Evolutionary conservation across 176 grass and related monocot genomes (phyloP), one percentile per base, ranked within the genome.

Genomic region (Carex scoparia): DNA sequence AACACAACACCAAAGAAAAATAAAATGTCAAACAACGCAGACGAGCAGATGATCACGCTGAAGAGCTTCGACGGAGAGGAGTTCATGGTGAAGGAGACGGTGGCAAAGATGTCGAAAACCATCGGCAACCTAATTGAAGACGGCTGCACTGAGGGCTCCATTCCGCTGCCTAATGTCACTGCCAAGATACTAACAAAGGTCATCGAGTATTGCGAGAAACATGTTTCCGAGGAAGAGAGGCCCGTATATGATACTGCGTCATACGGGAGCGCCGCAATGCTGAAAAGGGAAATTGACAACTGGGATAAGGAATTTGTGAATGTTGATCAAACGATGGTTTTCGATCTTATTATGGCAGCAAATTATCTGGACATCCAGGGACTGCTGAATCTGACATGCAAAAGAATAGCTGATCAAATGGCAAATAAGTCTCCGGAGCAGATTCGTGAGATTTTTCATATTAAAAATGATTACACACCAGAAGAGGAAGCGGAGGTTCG

Each of bases 91-190:
- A 73, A 44, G 3, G 62, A 73, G 62, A 57, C 19, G 54, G 82
- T 80, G 54, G 87, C 73, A 9, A 85, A 67, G 83, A n/a, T 69
- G 71, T 89, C 83, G 15, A 32, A 64, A 81, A 70, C 74, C 19
- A 85, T 89, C 65, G 12, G 46, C 16, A 38, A 81, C 65, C 65
- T 85, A 83, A 89, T 89, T 19, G 87, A 89, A 59, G 87, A 89
- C 7, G 56, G 64, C 14, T 64, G 73, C 37, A 40, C 30, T 64
- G 62, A 72, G 3, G 51, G 27, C 32, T 4, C 48, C 35, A 85
- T 89, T 61, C 87, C 87, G 8, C 5, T 89, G 7, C 65, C 83
- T 8, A 89, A 81, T 49, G 83, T 85, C 83, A 28, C 63, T 42
- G 37, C 70, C 4, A 35, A 27, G 13, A 80, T 72, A 23, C 87